Evolutionary conservation across 805 yeast genomes (phyloP).

Genomic region (Zygoascus tannicola): DNA sequence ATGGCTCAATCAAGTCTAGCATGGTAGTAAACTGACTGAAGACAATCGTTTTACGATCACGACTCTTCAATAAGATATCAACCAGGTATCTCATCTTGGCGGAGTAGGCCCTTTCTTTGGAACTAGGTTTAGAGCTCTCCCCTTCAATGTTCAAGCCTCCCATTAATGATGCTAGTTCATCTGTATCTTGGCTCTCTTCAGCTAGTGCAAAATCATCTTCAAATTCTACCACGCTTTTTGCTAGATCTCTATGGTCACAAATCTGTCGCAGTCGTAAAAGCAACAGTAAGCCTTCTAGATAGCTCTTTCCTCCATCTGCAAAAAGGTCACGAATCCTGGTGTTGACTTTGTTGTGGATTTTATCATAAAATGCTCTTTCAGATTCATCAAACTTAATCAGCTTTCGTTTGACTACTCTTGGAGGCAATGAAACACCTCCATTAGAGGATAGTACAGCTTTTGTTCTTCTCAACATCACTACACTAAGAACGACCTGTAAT

Average conservation of each 20-base stretch:
- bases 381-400: slow-evolving; percentile 20
- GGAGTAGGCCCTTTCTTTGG: slow-evolving; percentile 13
- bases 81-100: slow-evolving; percentile 32
- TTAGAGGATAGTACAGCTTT: slow-evolving; percentile 29
- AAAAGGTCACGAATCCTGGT: slow-evolving; percentile 3
- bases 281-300: slow-evolving; percentile 22
- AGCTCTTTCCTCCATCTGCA: slow-evolving; percentile 31
- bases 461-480: slow-evolving; percentile 39
- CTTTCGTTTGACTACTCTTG: slow-evolving; percentile 15
- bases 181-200: slow-evolving; percentile 11
- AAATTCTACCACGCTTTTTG: slow-evolving; percentile 8
- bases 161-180: slow-evolving; percentile 24
- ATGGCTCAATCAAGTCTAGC: slow-evolving; percentile 26
- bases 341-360: slow-evolving; percentile 17
- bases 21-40: slow-evolving; percentile 37
- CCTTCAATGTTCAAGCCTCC: slow-evolving; percentile 15
- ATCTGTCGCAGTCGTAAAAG: slow-evolving; percentile 32
- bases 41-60: slow-evolving; percentile 35
- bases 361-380: slow-evolving; percentile 25
- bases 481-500: slow-evolving; percentile 23
- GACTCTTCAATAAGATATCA: slow-evolving; percentile 27
- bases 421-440: slow-evolving; percentile 21
- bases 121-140: neutral
- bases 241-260: slow-evolving; percentile 26
- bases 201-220: slow-evolving; percentile 16